Evolutionary conservation across 306 rosid species (phyloP), one percentile per base, ranked within the genome.

Genomic region (Ziziphus jujuba): DNA sequence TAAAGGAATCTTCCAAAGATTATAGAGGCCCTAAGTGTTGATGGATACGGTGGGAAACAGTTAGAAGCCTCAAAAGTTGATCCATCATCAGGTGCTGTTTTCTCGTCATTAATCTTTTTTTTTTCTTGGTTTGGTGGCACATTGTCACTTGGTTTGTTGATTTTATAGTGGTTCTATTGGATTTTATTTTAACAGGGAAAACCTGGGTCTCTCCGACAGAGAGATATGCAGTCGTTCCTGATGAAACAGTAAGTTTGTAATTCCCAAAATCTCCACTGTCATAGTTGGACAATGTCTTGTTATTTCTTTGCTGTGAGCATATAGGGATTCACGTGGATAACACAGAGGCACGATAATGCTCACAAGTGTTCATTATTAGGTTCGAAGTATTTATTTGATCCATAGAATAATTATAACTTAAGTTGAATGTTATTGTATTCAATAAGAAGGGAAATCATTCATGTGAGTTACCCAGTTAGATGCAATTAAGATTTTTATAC

Each of bases 141-240:
- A 35, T 56, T 70, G 11, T 52, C 16, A 40, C 44, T 51, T 35
- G 12, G 31, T 13, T 35, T 53, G 48, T 69, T 44, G 47, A 61
- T 40, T 52, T 34, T 57, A 31, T 72, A 57, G 28, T 62, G 53
- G 67, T 65, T 56, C 36, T 25, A 47, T 63, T 22, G 16, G 38
- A 19, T 54, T 63, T 38, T 55, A 10, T 16, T 21, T 28, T 47
- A 16, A 63, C 79, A 93, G 98, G 96, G 67, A 90, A 82, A 80
- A 66, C 78, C 12, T 90, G 78, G 74, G 75, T 81, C 40, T 84
- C 98, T 23, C 88, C 81, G 12, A 77, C 95, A 4, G 90, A 75
- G 82, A 86, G 97, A 88, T 93, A 93, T 77, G 97, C 98, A 9
- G 82, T 93, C 72, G 98, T 93, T 73, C 98, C 98, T 12, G 97